phyloP scores from a whole-genome alignment of 1,284 basidiomycete species.

The Cutaneotrichosporon sp. region DNA sequence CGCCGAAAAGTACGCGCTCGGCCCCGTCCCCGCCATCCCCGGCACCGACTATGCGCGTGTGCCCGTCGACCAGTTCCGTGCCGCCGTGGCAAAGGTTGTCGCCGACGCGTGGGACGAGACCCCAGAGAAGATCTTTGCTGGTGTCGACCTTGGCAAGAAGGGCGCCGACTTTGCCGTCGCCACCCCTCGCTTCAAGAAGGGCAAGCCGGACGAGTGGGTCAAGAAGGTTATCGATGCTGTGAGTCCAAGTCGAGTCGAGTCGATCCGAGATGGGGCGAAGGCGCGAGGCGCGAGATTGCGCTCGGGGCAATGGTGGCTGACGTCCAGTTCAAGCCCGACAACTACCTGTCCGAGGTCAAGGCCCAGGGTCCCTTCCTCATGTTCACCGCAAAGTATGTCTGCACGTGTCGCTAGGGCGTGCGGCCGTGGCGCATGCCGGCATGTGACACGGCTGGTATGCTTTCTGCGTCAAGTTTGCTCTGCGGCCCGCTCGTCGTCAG shows the following conservation, averaged over 20 bases:
- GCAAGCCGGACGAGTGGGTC: slow-evolving; percentile 77
- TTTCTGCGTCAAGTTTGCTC: too few species aligned
- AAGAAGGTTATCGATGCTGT: slow-evolving; percentile 73
- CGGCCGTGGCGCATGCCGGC: not conserved
- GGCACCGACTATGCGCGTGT: slow-evolving; percentile 71
- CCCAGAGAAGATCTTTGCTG: slow-evolving; percentile 73
- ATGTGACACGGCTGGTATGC: not conserved
- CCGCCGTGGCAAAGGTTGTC: slow-evolving; percentile 76
- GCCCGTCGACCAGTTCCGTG: slow-evolving; percentile 80
- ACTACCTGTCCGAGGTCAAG: slow-evolving; percentile 59
- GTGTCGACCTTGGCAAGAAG: slow-evolving; percentile 86
- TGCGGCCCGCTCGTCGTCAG: not conserved
- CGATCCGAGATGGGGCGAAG: not conserved
- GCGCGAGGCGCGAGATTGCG: too few species aligned
- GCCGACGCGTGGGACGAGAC: slow-evolving; percentile 69
- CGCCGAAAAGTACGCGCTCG: slow-evolving; percentile 36
- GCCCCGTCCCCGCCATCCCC: slow-evolving; percentile 59
- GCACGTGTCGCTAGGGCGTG: not conserved
- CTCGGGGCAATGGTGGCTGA: not conserved
- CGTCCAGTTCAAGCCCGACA: slow-evolving; percentile 56
- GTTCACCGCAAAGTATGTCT: slow-evolving; percentile 65
- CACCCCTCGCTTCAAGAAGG: slow-evolving; percentile 83
- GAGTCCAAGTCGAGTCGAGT: too few species aligned
- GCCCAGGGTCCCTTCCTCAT: slow-evolving; percentile 79
- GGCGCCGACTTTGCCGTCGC: slow-evolving; percentile 91